Evolutionary conservation across 2,329 filamentous ascomycete species (phyloP), one percentile per base, ranked within the genome.

Genomic region (Arthrobotrys entomopaga): DNA sequence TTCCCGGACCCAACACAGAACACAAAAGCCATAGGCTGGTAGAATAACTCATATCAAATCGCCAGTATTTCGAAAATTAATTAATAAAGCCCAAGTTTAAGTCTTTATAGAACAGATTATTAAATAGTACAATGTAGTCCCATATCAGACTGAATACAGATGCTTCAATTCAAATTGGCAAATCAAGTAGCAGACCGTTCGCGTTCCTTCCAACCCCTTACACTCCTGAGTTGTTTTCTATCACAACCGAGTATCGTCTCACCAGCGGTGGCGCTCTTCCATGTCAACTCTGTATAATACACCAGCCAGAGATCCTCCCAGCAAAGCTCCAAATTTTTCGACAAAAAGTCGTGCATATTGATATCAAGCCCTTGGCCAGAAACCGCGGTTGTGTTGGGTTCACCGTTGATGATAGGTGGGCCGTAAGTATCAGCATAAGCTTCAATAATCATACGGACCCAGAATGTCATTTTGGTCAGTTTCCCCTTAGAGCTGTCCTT

Each of bases 221-320:
- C 71, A n/a, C 65, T 76, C 29, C 43, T 65, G 50, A 76, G 57
- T 42, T 76, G 76, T 13, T 76, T 77, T 20, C 76, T 63, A 69
- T 78, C 77, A 24, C 69, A 74, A 1, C 63, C 66, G 11, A 78
- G 65, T 52, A 77, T 77, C 46, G 54, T 72, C 57, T 59, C 57
- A 20, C 54, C 66, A 11, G 76, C 77, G 7, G 76, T 76, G 15
- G 52, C 48, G 29, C 77, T 78, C 42, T 64, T 63, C 77, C 77
- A 78, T 4, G 63, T 72, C 19, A 76, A 65, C 24, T 75, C 76
- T 3, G 67, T 76, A 46, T 76, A 78, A 49, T 77, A 77, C 2
- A 54, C 48, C 60, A 70, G 60, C 76, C 76, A 78, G 11, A 78
- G 49, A 46, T 76, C 66, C 40, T 77, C 64, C 48, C 76, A 73